Conservation (phyloP, 768 basidiomycete genomes). For the Nevesoporus exiguus region DNA sequence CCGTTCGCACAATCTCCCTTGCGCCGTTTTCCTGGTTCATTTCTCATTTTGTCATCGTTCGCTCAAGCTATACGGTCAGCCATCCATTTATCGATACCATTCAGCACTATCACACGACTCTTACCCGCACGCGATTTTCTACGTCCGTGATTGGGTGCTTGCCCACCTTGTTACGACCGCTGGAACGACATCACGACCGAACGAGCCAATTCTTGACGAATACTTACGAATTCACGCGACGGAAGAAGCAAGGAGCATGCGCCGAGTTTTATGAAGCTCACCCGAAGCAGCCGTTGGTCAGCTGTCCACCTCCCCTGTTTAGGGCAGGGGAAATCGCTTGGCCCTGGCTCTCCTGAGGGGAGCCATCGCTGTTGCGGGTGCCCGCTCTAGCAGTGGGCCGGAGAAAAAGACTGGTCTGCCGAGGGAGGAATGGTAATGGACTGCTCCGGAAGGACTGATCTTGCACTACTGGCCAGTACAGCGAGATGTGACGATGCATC, state of each 20-base stretch:
- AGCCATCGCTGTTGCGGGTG: constrained; percentile 25
- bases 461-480: constrained; percentile 15
- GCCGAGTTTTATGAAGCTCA: constrained; percentile 21
- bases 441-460: constrained; percentile 28
- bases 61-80: constrained; percentile 21
- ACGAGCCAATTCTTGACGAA: constrained; percentile 38
- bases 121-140: constrained; percentile 18
- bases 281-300: constrained; percentile 14
- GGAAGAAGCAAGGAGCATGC: constrained; percentile 25
- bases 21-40: constrained; percentile 14
- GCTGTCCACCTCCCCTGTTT: constrained; percentile 13
- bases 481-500: constrained; percentile 20
- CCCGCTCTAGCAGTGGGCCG: constrained; percentile 33
- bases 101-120: constrained; percentile 12
- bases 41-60: constrained; percentile 21
- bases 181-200: constrained; percentile 33
- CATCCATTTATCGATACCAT: constrained; percentile 25
- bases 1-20: constrained; percentile 27
- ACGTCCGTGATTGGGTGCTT: constrained; percentile 16
- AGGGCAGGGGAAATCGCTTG: constrained; percentile 5
- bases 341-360: constrained; percentile 23
- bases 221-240: constrained; percentile 30
- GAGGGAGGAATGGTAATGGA: constrained; percentile 24
- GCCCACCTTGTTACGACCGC: constrained; percentile 30
- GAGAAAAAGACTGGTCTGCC: constrained; percentile 25